Conservation (phyloP, 2,329 filamentous ascomycete genomes). For the Claviceps sorghi region DNA sequence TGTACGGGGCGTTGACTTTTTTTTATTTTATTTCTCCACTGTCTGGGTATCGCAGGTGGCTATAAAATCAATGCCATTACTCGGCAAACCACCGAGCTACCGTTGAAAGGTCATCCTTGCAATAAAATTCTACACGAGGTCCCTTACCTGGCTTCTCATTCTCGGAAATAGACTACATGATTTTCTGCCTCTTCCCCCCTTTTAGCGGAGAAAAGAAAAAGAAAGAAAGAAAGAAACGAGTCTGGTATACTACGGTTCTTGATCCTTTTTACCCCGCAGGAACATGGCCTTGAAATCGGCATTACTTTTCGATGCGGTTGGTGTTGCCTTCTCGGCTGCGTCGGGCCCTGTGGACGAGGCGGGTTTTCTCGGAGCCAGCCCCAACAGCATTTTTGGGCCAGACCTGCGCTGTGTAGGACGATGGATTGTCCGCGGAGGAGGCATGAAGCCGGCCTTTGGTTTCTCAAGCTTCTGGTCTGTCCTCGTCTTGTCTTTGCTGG, state of each 20-base stretch:
- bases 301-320: slow-evolving; percentile 33
- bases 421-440: slow-evolving; percentile 27
- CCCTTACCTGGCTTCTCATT: too few species aligned
- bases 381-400: slow-evolving; percentile 28
- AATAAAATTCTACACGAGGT: too few species aligned
- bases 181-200: not conserved
- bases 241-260: not conserved
- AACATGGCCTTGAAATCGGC: slow-evolving; percentile 44
- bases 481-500: slow-evolving; percentile 1
- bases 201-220: not conserved
- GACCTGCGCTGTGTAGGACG: slow-evolving; percentile 26
- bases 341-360: slow-evolving; percentile 4
- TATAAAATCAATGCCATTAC: too few species aligned
- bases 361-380: slow-evolving; percentile 22
- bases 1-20: too few species aligned
- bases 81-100: too few species aligned
- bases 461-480: slow-evolving; percentile 6
- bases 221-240: not conserved
- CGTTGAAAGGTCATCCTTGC: too few species aligned
- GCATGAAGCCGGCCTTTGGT: slow-evolving; percentile 22
- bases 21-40: too few species aligned
- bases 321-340: slow-evolving; percentile 5
- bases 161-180: too few species aligned
- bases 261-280: slow-evolving; percentile 14
- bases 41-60: too few species aligned